Evolutionary conservation across 2,329 filamentous ascomycete genomes (phyloP), one percentile per base, ranked within the genome.

Genomic region (Zasmidium angulare): DNA sequence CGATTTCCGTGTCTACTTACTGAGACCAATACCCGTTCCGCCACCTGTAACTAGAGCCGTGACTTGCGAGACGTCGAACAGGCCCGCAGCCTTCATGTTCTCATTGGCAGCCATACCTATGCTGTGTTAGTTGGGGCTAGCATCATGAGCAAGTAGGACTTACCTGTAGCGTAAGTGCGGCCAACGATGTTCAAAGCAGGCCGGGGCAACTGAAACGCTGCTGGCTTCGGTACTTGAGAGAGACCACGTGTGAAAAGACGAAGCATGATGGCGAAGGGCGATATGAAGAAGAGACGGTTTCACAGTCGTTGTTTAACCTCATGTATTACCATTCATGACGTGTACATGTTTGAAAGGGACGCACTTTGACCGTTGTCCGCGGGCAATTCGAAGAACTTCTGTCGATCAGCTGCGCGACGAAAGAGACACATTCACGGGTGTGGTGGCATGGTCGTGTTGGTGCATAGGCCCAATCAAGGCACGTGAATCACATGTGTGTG

Each of bases 21-120:
- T 56, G 22, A 75, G 58, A 14, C 72, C 76, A 56, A 80, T 72
- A 19, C 77, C 77, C 1, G 76, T 79, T 21, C 73, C 76, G 23
- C 78, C 77, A n/a, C 78, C 78, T 10, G 78, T 79, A 10, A 79
- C 77, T 17, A 79, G 62, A 12, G 77, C 77, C 3, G 76, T 79
- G 58, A 80, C 67, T 56, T 78, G 75, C 1, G 75, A 77, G 40
- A 79, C 77, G 63, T 79, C 76, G 64, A 80, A 80, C 55, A 80
- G 74, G 63, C 73, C 74, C 7, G 71, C 73, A 58, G 72, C 68
- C 68, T 76, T 76, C 50, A 79, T 70, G 55, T 78, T 67, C 47
- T 75, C 72, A 53, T 76, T 77, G n/a, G 3, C n/a, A 14, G 36
- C 36, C 36, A 43, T 43, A 10, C 36, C 36, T 43, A 43, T 43